Base-by-base conservation (phyloP, 441 rosid genomes). In the Macaranga tanarius region DNA sequence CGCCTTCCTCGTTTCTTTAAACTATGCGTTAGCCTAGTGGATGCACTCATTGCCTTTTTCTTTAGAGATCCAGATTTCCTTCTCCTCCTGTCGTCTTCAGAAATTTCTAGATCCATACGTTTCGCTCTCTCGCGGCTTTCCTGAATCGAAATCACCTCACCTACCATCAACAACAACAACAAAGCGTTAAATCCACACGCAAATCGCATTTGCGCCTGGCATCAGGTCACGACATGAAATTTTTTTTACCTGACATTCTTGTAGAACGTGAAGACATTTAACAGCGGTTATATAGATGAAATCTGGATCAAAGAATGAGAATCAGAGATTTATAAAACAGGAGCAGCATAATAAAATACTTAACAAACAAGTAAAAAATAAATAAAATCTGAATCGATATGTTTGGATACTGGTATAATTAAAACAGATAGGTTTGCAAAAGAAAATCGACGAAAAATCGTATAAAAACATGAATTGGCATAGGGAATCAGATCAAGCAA, bases 31-130 rank as follows among this genome's bases (percentile, higher is more conserved):
- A 90, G 65, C 82, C 76, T 89, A 6, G 85, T 85, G 0, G 98
- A 91, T 48, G 98, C 97, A 78, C 79, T 88, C 84, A 85, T 87
- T 8, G 97, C 96, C 78, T 86, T 90, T 83, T 86, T 90, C 85
- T 82, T 92, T 16, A 89, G 71, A 61, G 87, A 85, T 82, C 88
- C 85, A 57, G 81, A 81, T 72, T 84, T 85, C n/a, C 65, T 44
- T 71, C 89, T 81, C 72, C 89, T 82, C 75, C 79, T 88, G 72
- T 90, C 98, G 51, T 89, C 97, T 28, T 88, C 95, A 1, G 86
- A 88, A 2, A 74, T 82, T 78, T 88, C 95, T 67, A 88, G 60
- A 73, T 90, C 89, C 62, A 77, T 69, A 58, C 80, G 73, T 75
- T 77, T 86, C 4, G 73, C 79, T 74, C 65, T 80, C 64, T 85